phyloP scores from a whole-genome alignment of 805 yeast species.

The Blastobotrys mokoenaii region DNA sequence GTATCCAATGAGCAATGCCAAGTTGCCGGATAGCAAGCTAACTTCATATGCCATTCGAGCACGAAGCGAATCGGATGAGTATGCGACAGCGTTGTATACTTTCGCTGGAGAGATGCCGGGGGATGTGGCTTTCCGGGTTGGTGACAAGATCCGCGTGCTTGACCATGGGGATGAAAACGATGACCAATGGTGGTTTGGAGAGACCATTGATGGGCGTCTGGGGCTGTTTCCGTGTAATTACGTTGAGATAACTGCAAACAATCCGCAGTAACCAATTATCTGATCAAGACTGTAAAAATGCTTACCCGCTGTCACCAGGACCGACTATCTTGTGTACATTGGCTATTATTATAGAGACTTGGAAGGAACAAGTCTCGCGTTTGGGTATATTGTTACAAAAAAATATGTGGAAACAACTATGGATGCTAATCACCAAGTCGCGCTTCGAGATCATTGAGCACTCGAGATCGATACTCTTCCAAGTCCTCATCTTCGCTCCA shows the following conservation, averaged over 20 bases:
- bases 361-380: no score
- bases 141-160: slow-evolving; percentile 30
- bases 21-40: not conserved
- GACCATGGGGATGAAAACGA: slow-evolving; percentile 30
- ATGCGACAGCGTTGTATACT: slow-evolving; percentile 28
- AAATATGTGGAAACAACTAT: no score
- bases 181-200: slow-evolving; percentile 46
- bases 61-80: slow-evolving; percentile 19
- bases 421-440: not conserved
- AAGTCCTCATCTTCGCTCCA: slow-evolving; percentile 24
- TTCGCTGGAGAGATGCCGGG: slow-evolving; percentile 31
- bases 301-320: no score
- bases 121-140: slow-evolving; percentile 31
- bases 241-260: slow-evolving; percentile 20
- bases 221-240: slow-evolving; percentile 44
- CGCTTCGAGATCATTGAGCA: slow-evolving; percentile 13
- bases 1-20: no score
- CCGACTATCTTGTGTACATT: not conserved
- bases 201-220: slow-evolving; percentile 29
- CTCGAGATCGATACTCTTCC: slow-evolving; percentile 18
- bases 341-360: no score
- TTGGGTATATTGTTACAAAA: no score
- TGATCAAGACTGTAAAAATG: no score
- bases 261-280: no score
- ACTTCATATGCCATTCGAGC: slow-evolving; percentile 11